Conservation (phyloP, 78 protist species). For the Chrysochromulina parva region DNA sequence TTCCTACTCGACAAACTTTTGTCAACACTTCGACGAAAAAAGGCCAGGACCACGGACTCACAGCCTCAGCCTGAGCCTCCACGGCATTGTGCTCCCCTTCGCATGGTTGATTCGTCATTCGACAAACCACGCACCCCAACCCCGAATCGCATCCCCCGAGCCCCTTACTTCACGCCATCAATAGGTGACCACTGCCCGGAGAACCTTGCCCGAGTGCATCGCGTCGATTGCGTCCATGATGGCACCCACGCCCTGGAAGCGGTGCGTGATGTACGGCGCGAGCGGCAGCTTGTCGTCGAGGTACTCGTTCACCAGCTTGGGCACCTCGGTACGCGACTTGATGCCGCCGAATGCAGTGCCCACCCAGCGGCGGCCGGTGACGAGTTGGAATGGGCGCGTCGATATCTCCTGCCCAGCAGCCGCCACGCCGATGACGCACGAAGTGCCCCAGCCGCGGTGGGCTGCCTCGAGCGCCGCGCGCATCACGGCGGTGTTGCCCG, state of each 20-base stretch:
- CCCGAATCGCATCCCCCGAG: no score
- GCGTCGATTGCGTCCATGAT: slow-evolving; percentile 67
- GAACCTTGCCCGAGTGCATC: slow-evolving; percentile 61
- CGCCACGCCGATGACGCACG: slow-evolving; percentile 66
- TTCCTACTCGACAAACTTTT: no score
- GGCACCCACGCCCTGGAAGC: slow-evolving; percentile 32
- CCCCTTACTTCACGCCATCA: background rate
- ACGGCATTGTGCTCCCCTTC: no score
- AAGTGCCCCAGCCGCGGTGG: slow-evolving; percentile 89
- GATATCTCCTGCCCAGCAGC: slow-evolving; percentile 83
- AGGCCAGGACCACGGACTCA: no score
- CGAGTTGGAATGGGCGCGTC: slow-evolving; percentile 93
- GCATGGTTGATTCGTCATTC: no score
- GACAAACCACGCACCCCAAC: no score
- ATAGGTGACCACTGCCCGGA: slow-evolving; percentile 38
- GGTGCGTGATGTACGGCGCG: slow-evolving; percentile 74
- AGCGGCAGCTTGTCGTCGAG: slow-evolving; percentile 50
- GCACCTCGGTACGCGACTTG: slow-evolving; percentile 56
- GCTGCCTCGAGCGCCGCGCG: slow-evolving; percentile 78
- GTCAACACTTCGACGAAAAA: no score
- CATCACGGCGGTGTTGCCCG: background rate
- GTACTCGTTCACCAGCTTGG: background rate
- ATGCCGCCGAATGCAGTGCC: slow-evolving; percentile 36
- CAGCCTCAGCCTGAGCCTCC: no score
- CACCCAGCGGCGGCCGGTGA: slow-evolving; percentile 86